phyloP scores from a whole-genome alignment of 352 stramenopile genomes.

The Phytophthora parvispora region DNA sequence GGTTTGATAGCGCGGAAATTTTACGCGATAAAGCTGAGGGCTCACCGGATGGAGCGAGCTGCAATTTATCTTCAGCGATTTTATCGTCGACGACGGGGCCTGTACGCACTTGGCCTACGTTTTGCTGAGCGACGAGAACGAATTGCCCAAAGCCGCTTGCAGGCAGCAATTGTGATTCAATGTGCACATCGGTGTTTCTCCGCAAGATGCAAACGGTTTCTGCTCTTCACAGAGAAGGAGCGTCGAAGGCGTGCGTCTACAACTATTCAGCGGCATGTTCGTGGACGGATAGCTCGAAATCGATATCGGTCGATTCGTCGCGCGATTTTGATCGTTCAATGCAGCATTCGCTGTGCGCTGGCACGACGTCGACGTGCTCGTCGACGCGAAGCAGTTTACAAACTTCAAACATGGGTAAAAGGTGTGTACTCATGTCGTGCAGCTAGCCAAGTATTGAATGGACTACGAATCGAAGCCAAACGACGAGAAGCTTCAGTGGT shows the following conservation, averaged over 20 bases:
- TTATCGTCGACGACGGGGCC: conserved; percentile 50
- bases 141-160: conserved; percentile 33
- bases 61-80: conserved; percentile 54
- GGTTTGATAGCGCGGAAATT: conserved; percentile 42
- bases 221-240: conserved; percentile 26
- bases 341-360: conserved; percentile 45
- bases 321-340: conserved; percentile 56
- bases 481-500: conserved; percentile 51
- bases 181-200: conserved; percentile 40
- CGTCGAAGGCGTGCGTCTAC: conserved; percentile 31
- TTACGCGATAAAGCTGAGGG: conserved; percentile 20
- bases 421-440: conserved; percentile 29
- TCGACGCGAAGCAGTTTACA: conserved; percentile 12
- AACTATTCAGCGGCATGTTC: conserved; percentile 50
- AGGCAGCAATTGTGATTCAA: conserved; percentile 51
- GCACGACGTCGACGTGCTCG: conserved; percentile 32
- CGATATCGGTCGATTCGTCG: conserved; percentile 22
- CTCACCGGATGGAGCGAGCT: conserved; percentile 36
- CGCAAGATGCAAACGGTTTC: conserved; percentile 15
- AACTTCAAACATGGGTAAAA: conserved; percentile 52
- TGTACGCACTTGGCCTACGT: conserved; percentile 58
- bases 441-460: conserved; percentile 32
- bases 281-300: conserved; percentile 27
- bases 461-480: conserved; percentile 32
- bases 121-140: conserved; percentile 58